Base-by-base conservation (phyloP, 2,329 filamentous ascomycete genomes). In the Hortaea sp. region DNA sequence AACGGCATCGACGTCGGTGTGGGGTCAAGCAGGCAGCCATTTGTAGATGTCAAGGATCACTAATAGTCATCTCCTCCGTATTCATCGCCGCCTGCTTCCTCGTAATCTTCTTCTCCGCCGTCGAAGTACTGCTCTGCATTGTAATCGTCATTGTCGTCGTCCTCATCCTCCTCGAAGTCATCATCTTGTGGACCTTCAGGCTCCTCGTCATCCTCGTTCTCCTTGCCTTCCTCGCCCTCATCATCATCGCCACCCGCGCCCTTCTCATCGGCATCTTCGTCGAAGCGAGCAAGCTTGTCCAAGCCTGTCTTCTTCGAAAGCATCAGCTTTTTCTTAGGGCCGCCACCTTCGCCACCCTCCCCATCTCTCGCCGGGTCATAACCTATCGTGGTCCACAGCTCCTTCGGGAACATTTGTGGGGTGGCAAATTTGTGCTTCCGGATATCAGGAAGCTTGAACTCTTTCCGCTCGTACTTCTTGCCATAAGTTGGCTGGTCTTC, bases 141-240 rank as follows among this genome's bases (percentile, higher is more conserved):
- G 0, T 78, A 70, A 0, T 74, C 70, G 5, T 83, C 70, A 10
- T 69, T 68, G 2, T 74, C 66, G 50, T 76, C 78, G 60, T 69
- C 74, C 44, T 75, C 72, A 10, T 82, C 84, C 6, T 71, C 73
- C 10, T 81, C 70, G 41, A 84, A 64, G 48, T 80, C 72, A 32
- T 50, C 48, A 30, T 53, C 50, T 30, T 41, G 29, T 13, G 42
- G 45, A 29, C 34, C 42, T 10, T 48, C 48, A 6, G 11, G 11
- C 2, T 42, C 46, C 6, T 9, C 48, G 7, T 48, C 48, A 2
- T 42, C 11, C 74, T 68, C 46, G 85, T 73, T 20, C 78, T 75
- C 52, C 78, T 84, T 1, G 79, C 83, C 64, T 87, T 87, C 52
- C 86, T 67, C 3, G 67, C 68, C n/a, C 76, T 73, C 0, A 9